A percentile compares a stretch with the other conserved stretches of the same genome.
phyloP scores from a whole-genome alignment of 805 yeast species.

The Tetrapisispora nanseiensis region DNA sequence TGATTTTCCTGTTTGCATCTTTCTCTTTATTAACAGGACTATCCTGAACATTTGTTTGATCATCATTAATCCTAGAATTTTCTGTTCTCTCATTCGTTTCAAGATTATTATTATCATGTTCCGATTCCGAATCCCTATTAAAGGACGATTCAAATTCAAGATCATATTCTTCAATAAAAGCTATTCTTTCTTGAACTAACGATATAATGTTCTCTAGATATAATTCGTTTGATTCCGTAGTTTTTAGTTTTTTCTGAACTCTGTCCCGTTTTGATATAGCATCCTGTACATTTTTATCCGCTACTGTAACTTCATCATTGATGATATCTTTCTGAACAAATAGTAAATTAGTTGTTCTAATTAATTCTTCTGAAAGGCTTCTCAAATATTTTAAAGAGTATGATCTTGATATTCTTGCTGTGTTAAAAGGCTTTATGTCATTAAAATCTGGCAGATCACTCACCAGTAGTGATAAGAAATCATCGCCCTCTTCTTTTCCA shows the following conservation, averaged over 20 bases:
- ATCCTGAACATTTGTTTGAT: background rate
- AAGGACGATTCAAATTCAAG: constrained; percentile 22
- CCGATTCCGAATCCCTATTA: constrained; percentile 2
- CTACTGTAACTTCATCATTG: constrained; percentile 52
- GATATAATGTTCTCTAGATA: constrained; percentile 40
- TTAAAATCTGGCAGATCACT: constrained; percentile 1
- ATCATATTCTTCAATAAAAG: constrained; percentile 34
- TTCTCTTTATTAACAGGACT: constrained; percentile 3
- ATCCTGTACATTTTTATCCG: constrained; percentile 47
- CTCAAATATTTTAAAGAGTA: constrained; percentile 34
- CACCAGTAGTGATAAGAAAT: constrained; percentile 9
- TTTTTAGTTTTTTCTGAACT: constrained; percentile 50
- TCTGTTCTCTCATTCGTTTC: constrained; percentile 4
- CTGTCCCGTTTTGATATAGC: constrained; percentile 41
- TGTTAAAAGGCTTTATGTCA: constrained; percentile 18
- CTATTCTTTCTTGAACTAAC: constrained; percentile 36
- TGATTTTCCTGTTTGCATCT: background rate
- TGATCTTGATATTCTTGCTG: constrained; percentile 34
- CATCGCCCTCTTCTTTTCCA: constrained; percentile 6
- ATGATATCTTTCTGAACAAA: constrained; percentile 58
- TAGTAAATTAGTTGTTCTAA: constrained; percentile 41
- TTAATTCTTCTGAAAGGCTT: constrained; percentile 32
- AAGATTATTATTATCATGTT: background rate
- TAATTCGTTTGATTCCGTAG: constrained; percentile 52
- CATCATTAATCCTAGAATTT: background rate